These are phyloP conservation scores for Thermomucor indicae-seudaticae DNA, from an alignment of 371 early-diverging fungal genomes.

Conservation along the genomic window DNA sequence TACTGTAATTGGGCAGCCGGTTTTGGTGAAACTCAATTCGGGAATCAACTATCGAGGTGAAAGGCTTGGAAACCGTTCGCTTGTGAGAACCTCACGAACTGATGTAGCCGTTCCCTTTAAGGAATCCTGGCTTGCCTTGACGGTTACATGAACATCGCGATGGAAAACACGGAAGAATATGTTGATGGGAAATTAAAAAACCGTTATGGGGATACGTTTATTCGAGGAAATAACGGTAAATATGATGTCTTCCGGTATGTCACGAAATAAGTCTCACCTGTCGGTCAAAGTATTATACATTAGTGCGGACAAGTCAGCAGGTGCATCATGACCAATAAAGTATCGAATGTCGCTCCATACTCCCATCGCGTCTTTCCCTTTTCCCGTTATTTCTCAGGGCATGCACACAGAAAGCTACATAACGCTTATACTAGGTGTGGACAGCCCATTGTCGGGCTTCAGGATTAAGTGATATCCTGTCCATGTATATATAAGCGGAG, in stretches of 20 bases:
- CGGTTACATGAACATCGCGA: slow-evolving; percentile 98
- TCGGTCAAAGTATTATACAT: slow-evolving; percentile 38
- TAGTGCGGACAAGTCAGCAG: slow-evolving; percentile 32
- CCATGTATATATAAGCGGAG: slow-evolving; percentile 43
- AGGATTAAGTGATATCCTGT: slow-evolving; percentile 37
- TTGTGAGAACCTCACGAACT: no score
- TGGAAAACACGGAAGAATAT: slow-evolving; percentile 95
- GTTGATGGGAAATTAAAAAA: slow-evolving; percentile 90
- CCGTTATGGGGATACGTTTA: slow-evolving; percentile 93
- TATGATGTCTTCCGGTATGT: no score
- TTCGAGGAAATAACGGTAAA: slow-evolving; percentile 96
- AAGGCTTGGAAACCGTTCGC: background rate
- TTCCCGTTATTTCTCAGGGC: no score
- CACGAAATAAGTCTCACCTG: background rate
- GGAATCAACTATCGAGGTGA: slow-evolving; percentile 93
- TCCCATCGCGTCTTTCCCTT: background rate
- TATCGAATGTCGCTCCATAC: background rate
- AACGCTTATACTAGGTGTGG: slow-evolving; percentile 50
- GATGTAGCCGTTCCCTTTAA: no score
- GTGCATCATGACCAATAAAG: background rate
- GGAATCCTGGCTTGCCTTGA: slow-evolving; percentile 94
- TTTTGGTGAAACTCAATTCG: slow-evolving; percentile 90
- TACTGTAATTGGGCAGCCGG: slow-evolving; percentile 75
- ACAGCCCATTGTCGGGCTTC: slow-evolving; percentile 18
- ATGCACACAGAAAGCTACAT: slow-evolving; percentile 2